Evolutionary conservation across 345 rosid genomes (phyloP).

Genomic region (Brassica cretica): DNA sequence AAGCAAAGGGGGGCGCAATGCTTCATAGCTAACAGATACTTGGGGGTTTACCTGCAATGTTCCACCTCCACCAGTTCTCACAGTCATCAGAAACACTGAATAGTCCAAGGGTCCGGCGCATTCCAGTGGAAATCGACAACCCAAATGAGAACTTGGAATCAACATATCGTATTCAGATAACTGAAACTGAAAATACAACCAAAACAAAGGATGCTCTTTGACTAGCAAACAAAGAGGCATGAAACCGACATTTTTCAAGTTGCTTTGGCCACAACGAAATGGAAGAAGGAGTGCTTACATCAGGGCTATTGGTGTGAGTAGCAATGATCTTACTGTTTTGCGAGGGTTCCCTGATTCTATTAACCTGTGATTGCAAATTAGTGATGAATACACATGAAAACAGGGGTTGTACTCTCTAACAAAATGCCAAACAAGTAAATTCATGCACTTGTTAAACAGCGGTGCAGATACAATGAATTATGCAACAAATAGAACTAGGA

Average conservation of each 20-base stretch:
- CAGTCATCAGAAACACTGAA: conserved; percentile 98
- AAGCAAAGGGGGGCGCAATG: too few relatives aligned
- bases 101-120: conserved; percentile 84
- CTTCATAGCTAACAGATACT: neutral
- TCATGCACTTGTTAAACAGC: conserved; percentile 16
- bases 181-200: neutral
- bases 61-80: conserved; percentile 93
- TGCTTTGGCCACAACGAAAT: conserved; percentile 2
- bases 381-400: neutral
- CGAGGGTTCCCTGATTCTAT: conserved; percentile 96
- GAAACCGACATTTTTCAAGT: neutral
- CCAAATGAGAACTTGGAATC: conserved; percentile 89
- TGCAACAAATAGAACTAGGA: too few relatives aligned
- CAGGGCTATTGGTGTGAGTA: conserved; percentile 99
- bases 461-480: neutral
- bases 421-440: conserved; percentile 6
- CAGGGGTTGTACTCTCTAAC: neutral
- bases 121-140: conserved; percentile 98
- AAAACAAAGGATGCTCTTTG: neutral
- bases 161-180: conserved; percentile 17
- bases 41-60: conserved; percentile 58
- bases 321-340: conserved; percentile 92
- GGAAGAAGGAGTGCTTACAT: conserved; percentile 49
- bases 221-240: neutral
- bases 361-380: conserved; percentile 58